Evolutionary conservation across 2,329 filamentous ascomycete species (phyloP), one percentile per base, ranked within the genome.

Genomic region (Talaromyces sp.): DNA sequence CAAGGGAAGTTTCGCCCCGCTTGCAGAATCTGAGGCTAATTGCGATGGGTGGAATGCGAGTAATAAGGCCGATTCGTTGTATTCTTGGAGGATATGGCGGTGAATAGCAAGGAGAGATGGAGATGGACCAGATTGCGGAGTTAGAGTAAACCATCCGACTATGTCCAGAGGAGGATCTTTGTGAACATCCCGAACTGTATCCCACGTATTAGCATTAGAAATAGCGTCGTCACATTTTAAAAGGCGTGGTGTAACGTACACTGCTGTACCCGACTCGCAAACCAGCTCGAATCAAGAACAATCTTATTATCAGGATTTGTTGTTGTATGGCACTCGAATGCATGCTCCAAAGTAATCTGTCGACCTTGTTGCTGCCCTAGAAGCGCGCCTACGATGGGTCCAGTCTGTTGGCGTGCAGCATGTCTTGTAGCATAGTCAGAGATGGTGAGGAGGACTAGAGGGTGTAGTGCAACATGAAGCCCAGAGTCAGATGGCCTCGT

Each of bases 361-460:
- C 91, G 87, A 19, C 93, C 93, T 78, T 91, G 89, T 66, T 97
- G 92, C 69, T 94, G 89, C 15, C 94, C 94, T 5, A 99, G 77
- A n/a, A 99, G 80, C 54, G 88, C 91, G 58, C 94, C 94, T 2
- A 93, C 83, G 17, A 97, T 82, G 15, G 91, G 91, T 0, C 89
- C 89, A 17, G 79, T 73, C 66, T 91, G 86, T 54, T 85, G 79
- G 60, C 94, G 85, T 58, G 96, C 81, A 1, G 87, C 89, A 73
- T 96, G 92, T 60, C 94, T 85, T 59, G 93, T 96, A 72, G 97
- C 91, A 73, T 96, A 95, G 75, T 99, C 94, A 65, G 93, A 96
- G 67, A 99, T 94, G 63, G 89, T 95, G 75, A 99, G 89, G 64
- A 97, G 88, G 54, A 96, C 92, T 51, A 99, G 86, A 25, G 94